Conservation (phyloP, 1,284 basidiomycete species). For the Ustanciosporium gigantosporum region DNA sequence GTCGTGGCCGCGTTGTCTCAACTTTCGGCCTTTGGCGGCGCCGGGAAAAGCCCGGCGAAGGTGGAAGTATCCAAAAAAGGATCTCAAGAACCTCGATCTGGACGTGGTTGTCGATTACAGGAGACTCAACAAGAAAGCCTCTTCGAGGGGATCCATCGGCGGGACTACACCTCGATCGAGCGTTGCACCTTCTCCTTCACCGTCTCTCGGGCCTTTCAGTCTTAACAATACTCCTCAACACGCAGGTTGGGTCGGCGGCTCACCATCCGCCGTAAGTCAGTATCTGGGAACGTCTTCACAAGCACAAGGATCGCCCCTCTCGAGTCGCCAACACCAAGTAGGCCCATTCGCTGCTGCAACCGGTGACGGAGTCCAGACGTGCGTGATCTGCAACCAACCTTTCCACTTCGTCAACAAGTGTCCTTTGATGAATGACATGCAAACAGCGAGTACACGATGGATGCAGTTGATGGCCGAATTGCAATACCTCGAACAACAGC, state of each 20-base stretch:
- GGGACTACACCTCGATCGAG: neutral
- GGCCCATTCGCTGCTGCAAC: too few species aligned
- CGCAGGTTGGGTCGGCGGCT: too few species aligned
- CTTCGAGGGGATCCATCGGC: neutral
- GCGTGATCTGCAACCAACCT: constrained; percentile 28
- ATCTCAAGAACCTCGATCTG: neutral
- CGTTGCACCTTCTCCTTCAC: neutral
- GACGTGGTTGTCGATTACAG: neutral
- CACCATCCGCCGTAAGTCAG: too few species aligned
- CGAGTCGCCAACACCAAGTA: too few species aligned
- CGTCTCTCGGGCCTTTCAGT: too few species aligned
- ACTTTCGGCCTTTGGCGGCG: neutral
- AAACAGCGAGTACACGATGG: constrained; percentile 15
- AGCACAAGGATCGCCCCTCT: too few species aligned
- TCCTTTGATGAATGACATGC: constrained; percentile 23
- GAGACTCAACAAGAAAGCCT: neutral
- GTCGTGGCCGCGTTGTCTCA: neutral
- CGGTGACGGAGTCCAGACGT: constrained; percentile 15
- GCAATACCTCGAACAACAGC: too few species aligned
- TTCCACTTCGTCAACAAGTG: constrained; percentile 36
- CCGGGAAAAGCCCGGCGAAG: neutral
- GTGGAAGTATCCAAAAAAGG: neutral
- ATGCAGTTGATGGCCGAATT: constrained; percentile 27
- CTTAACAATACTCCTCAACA: too few species aligned
- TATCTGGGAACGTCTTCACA: too few species aligned